Evolutionary conservation across 1,284 basidiomycete species (phyloP).

Genomic region (Clitocybe nebularis): DNA sequence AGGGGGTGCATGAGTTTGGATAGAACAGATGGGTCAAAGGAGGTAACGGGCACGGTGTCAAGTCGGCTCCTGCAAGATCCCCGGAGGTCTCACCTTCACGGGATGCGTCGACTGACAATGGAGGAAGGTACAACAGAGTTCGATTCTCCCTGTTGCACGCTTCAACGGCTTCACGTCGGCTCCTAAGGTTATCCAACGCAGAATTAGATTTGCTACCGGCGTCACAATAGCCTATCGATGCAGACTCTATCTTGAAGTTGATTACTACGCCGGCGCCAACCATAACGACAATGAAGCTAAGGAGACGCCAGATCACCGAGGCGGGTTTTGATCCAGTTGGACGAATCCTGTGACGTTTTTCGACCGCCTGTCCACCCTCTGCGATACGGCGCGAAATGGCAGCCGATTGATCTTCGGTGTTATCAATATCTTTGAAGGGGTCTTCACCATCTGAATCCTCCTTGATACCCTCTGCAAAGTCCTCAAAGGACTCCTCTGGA

Average conservation of each 20-base stretch:
- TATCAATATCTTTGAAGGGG: constrained; percentile 11
- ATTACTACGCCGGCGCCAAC: constrained; percentile 26
- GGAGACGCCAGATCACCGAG: constrained; percentile 30
- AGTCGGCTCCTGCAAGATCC: constrained; percentile 25
- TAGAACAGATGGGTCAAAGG: constrained; percentile 54
- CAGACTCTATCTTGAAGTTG: constrained; percentile 64
- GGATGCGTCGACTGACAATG: constrained; percentile 20
- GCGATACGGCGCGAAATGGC: constrained; percentile 36
- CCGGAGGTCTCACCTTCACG: too few species aligned
- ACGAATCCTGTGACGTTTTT: constrained; percentile 2
- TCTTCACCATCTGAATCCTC: constrained; percentile 19
- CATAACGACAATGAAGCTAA: constrained; percentile 16
- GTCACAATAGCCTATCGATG: constrained; percentile 82
- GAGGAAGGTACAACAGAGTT: constrained; percentile 28
- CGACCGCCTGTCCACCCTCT: constrained; percentile 22
- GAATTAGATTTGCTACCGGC: constrained; percentile 60
- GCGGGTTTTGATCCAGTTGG: constrained; percentile 11
- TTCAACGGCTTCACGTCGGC: constrained; percentile 43
- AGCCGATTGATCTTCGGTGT: constrained; percentile 18
- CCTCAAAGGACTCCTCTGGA: constrained; percentile 20
- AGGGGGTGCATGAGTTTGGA: constrained; percentile 77
- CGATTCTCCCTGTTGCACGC: constrained; percentile 59
- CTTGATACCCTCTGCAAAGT: constrained; percentile 12
- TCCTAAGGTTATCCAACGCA: constrained; percentile 46
- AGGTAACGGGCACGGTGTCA: constrained; percentile 46